A percentile compares a stretch with the other conserved stretches of the same genome.
Conservation (phyloP, 257 asterid species). For the Euphrasia confusa region DNA sequence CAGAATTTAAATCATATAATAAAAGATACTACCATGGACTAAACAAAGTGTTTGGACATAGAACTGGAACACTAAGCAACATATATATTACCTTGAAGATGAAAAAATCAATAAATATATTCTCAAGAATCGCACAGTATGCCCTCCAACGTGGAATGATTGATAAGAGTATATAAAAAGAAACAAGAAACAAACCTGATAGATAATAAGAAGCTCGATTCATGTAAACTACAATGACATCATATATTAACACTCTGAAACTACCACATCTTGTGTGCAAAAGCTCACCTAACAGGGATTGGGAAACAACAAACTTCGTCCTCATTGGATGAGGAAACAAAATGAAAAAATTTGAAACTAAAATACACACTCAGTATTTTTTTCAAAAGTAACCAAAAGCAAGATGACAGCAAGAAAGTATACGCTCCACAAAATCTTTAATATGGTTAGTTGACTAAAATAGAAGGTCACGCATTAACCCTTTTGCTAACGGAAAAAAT, state of each 20-base stretch:
- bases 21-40: too few relatives aligned
- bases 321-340: not conserved
- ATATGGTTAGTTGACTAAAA: not conserved
- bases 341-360: not conserved
- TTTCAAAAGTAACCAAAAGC: not conserved
- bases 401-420: not conserved
- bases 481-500: not conserved
- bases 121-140: constrained; percentile 6
- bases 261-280: constrained; percentile 4
- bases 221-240: constrained; percentile 6
- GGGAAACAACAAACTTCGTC: constrained; percentile 19
- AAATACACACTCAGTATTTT: not conserved
- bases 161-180: too few relatives aligned
- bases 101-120: not conserved
- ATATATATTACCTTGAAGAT: not conserved
- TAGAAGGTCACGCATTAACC: not conserved
- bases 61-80: not conserved
- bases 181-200: not conserved
- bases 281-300: not conserved
- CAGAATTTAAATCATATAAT: too few relatives aligned
- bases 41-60: not conserved
- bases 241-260: not conserved
- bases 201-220: not conserved
- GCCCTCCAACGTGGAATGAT: constrained; percentile 4
- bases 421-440: not conserved